Base-by-base conservation (phyloP, 306 rosid species). In the Urtica urens region DNA sequence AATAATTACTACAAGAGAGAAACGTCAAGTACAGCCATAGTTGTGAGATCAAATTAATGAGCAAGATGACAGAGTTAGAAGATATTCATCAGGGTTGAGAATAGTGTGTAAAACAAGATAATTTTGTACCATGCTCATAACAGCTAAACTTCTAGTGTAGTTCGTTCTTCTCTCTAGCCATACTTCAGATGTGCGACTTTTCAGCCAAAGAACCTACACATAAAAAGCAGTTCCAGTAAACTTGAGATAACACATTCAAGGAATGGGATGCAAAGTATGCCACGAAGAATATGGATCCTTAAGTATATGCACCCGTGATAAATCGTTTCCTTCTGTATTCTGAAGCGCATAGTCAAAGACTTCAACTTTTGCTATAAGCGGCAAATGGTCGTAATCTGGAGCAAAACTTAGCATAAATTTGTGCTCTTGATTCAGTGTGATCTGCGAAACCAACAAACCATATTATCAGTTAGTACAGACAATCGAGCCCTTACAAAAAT, bases 151-250 rank as follows among this genome's bases (percentile, higher is more conserved):
- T 67, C 95, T 78, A 2, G 97, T 90, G 54, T 90, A 90, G 66
- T 90, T 90, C 49, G 97, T 90, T 62, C 97, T 84, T 72, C 97
- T 90, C 77, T 84, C 97, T 20, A 90, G 73, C 97, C 97, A 90
- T 63, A 90, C 63, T 72, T 90, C 97, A 15, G 97, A 90, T 37
- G 97, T 84, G 29, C 95, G 87, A 73, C 97, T 90, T 77, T 90
- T 90, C 78, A 90, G 83, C 97, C 97, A 85, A 45, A 90, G 95
- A 40, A 90, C 92, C 97, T 88, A 69, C 7, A 17, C 65, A 56
- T 56, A 45, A 48, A 35, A 9, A 3, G n/a, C 60, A 56, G 46
- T 41, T 59, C 14, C 23, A 53, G 18, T 21, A 57, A 67, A 28
- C 67, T 46, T 54, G 20, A 53, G 59, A 53, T 38, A 55, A 74